Base-by-base conservation (phyloP, 139 green algal genomes). In the Closterium sp. region DNA sequence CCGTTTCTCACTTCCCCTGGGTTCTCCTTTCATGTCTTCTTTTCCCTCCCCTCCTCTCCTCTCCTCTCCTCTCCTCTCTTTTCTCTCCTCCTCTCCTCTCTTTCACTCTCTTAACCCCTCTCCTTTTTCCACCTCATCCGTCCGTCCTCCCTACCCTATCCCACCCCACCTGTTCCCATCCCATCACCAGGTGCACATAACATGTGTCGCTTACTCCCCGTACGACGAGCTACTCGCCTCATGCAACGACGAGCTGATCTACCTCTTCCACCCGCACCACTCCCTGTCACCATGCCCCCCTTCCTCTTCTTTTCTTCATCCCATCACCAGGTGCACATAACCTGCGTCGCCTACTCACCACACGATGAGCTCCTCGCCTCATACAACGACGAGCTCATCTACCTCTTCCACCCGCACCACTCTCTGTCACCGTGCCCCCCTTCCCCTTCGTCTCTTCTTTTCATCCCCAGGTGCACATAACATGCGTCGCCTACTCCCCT, bases 321-420 rank as follows among this genome's bases (percentile, higher is more conserved):
- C 38, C 38, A 45, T 45, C 50, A 21, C 50, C 90, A 90, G 70
- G 89, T 93, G 31, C 89, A 95, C 88, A 94, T 95, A 2, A 95
- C 93, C 2, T 94, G 93, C 34, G 87, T 95, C 22, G 93, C 86
- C 5, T 94, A 84, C 87, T 95, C 93, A 2, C 27, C 92, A 11
- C 70, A 91, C 13, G 95, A 94, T 22, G 93, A 97, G 86, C 92
- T 97, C 22, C 92, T 97, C 42, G 95, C 94, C n/a, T 96, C 95
- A 5, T 97, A 97, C 93, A 96, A 96, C 92, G 93, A 97, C 91
- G 96, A 97, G 32, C 86, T 91, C 85, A 89, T 94, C 34, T 93
- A 95, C 86, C 79, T 92, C 5, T 95, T 93, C 73, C 79, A 92
- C 84, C 50, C 50, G 9, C 50, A 73, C 50, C 50, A 73, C 50